Evolutionary conservation across 106 monocot species (phyloP), one percentile per base, ranked within the genome.

Genomic region (Triglochin maritima): DNA sequence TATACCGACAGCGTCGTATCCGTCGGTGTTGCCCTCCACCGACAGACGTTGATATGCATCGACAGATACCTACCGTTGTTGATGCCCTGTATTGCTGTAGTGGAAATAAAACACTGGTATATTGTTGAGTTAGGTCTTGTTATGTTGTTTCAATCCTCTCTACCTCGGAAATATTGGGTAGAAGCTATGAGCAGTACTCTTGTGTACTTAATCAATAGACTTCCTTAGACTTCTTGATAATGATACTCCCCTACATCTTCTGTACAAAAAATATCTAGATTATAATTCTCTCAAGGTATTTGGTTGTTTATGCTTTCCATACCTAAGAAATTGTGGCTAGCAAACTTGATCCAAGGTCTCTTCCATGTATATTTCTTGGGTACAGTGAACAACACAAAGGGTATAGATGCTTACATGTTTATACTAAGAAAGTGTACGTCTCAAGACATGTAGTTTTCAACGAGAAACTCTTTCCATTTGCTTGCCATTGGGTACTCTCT

Each of bases 221-320:
- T 56, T 7, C 64, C 54, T 9, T 44, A 3, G 7, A 11, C 7
- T 55, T 4, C 45, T 73, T 17, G 17, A 64, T 46, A 47, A 5
- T 9, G 4, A 11, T 3, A 43, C 53, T 44, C 64, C 63, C 4
- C 56, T 45, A 16, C 2, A 53, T 6, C 5, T 53, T 13, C 16
- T 64, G 3, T 55, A 10, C 7, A 13, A 2, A 8, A 72, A 41
- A 3, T 3, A 13, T 16, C 72, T 54, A 5, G 2, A 49, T 52
- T 72, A 72, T 64, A 9, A 3, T 51, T 62, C 7, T 45, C 12
- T 50, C 4, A n/a, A 8, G 13, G n/a, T 14, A 3, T 72, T 72
- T 53, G 72, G 72, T 41, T 72, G 50, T 14, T 5, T 12, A 5
- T 72, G 50, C 43, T 72, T 16, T 63, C 62, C 62, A 14, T 63